phyloP scores from a whole-genome alignment of 2,329 filamentous ascomycete species.

The Cadophora sp. region DNA sequence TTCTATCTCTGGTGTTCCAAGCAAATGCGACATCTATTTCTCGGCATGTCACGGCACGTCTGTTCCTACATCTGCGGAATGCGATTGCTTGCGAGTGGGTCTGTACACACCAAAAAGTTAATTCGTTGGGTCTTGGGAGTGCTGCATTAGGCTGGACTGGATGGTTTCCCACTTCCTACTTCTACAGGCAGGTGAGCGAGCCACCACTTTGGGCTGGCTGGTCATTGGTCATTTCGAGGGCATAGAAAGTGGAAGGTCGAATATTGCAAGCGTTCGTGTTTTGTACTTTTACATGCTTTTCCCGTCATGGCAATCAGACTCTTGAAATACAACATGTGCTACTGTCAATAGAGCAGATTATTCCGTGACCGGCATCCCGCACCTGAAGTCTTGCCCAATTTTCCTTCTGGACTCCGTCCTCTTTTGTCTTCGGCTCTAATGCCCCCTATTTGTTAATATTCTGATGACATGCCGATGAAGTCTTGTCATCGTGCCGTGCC shows the following conservation, averaged over 20 bases:
- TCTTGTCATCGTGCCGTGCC: neutral
- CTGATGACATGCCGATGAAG: neutral
- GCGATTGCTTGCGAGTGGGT: constrained; percentile 19
- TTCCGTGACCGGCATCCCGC: neutral
- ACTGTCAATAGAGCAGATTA: neutral
- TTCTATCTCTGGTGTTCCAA: constrained; percentile 15
- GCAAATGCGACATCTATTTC: constrained; percentile 3
- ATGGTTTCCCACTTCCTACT: constrained; percentile 18
- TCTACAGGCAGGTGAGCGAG: neutral
- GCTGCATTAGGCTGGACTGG: constrained; percentile 22
- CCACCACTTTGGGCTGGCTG: constrained; percentile 16
- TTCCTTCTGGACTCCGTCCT: neutral
- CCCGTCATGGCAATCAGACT: constrained; percentile 29
- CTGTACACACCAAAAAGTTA: constrained; percentile 31
- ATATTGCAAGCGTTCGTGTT: constrained; percentile 28
- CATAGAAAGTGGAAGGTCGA: constrained; percentile 31
- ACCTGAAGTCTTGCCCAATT: neutral
- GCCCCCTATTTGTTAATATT: neutral
- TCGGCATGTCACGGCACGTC: constrained; percentile 20
- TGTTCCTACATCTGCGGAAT: constrained; percentile 16
- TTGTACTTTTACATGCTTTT: constrained; percentile 39
- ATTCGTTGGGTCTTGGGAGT: constrained; percentile 26
- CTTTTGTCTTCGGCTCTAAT: neutral
- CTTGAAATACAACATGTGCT: constrained; percentile 20
- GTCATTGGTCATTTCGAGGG: constrained; percentile 17